Conservation (phyloP, 176 grass and related monocot genomes). For the Musa troglodytarum region DNA sequence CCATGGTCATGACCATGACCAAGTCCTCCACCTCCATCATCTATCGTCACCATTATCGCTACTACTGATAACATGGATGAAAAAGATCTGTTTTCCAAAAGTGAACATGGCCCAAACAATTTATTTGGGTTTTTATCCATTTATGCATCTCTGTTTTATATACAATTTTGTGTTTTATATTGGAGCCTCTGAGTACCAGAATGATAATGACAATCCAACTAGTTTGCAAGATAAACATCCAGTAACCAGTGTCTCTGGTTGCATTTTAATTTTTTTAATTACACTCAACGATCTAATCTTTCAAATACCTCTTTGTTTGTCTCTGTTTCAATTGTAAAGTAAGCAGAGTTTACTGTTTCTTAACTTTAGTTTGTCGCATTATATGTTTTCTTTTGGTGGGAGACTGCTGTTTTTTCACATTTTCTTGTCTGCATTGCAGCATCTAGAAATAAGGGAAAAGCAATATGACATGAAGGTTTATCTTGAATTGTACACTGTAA, state of each 20-base stretch:
- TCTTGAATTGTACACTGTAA: constrained; percentile 77
- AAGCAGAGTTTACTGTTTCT: not conserved
- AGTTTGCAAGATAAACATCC: not conserved
- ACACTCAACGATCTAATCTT: no score
- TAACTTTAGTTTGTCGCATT: not conserved
- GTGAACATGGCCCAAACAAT: not conserved
- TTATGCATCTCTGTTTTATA: not conserved
- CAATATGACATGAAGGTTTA: constrained; percentile 90
- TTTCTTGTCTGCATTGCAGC: constrained; percentile 24
- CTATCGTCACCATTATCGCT: no score
- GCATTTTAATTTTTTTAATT: no score
- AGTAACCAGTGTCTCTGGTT: not conserved
- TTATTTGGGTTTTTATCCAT: not conserved
- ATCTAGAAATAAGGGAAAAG: constrained; percentile 88
- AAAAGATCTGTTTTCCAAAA: not conserved
- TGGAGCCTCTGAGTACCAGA: not conserved
- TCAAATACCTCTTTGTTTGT: no score
- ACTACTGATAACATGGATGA: not conserved
- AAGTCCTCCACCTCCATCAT: no score
- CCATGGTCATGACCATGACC: no score
- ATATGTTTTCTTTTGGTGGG: not conserved
- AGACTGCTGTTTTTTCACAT: not conserved
- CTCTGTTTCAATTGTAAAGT: no score
- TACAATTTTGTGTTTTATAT: not conserved
- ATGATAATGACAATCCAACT: not conserved